Evolutionary conservation across 108 stramenopile genomes (phyloP).

Genomic region (Aurantiochytrium sp.): DNA sequence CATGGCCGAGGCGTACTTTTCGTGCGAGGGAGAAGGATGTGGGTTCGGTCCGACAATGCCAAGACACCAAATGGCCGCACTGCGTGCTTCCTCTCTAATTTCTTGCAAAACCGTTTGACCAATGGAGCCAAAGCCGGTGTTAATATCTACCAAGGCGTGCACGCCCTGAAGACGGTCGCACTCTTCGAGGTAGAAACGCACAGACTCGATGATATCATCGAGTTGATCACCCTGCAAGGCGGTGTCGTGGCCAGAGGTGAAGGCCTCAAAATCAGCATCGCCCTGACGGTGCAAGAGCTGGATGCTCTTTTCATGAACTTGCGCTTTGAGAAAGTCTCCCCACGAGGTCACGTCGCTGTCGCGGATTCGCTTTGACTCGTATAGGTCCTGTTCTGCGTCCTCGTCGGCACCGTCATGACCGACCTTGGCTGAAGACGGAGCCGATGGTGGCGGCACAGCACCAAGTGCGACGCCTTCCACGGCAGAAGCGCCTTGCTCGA

Average conservation of each 20-base stretch:
- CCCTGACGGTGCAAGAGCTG: background rate
- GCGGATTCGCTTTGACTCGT: background rate
- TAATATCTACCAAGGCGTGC: background rate
- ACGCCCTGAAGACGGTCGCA: constrained; percentile 10
- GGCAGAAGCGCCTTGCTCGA: background rate
- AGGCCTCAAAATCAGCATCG: background rate
- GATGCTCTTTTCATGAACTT: background rate
- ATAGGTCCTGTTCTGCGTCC: background rate
- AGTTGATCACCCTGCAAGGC: background rate
- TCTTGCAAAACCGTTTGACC: background rate
- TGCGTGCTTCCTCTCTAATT: background rate
- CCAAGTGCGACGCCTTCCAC: background rate
- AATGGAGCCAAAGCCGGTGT: background rate
- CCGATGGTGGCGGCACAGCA: background rate
- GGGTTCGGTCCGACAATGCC: background rate
- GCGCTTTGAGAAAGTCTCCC: constrained; percentile 2
- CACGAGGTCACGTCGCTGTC: background rate
- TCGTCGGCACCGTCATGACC: background rate
- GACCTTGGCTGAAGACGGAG: background rate
- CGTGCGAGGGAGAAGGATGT: background rate
- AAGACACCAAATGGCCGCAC: background rate
- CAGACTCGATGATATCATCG: background rate
- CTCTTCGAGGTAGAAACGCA: constrained; percentile 6
- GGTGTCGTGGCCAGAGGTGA: background rate
- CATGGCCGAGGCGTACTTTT: background rate